Evolutionary conservation across 78 protist genomes (phyloP).

Genomic region (Dictyostelium firmibasis): DNA sequence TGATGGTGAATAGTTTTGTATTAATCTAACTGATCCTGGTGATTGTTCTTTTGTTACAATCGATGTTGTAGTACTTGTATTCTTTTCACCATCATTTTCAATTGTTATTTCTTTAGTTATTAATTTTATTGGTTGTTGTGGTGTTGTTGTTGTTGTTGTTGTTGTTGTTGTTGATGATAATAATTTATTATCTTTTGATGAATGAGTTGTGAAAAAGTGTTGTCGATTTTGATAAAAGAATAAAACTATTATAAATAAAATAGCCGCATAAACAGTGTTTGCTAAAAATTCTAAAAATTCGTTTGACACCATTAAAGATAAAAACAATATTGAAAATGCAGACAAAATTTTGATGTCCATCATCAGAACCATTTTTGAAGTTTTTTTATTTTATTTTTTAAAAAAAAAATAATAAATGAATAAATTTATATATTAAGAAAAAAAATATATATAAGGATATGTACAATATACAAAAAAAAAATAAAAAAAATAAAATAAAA

Average conservation of each 20-base stretch:
- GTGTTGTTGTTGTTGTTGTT: not conserved
- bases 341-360: conserved; percentile 3
- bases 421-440: not conserved
- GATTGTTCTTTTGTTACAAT: conserved; percentile 1
- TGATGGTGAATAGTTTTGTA: not conserved
- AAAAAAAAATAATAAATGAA: not conserved
- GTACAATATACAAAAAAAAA: not conserved
- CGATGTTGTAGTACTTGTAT: not conserved
- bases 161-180: not conserved
- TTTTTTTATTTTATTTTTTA: not conserved
- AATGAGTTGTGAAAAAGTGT: not conserved
- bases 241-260: conserved; percentile 21
- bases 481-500: not conserved
- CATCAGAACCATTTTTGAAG: not conserved
- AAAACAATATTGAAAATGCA: conserved; percentile 23
- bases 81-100: not conserved
- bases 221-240: conserved; percentile 69
- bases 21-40: not conserved
- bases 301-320: conserved; percentile 35
- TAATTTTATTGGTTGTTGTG: not conserved
- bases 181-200: not conserved
- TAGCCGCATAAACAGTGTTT: conserved; percentile 9
- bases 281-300: conserved; percentile 51
- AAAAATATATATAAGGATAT: too few species aligned
- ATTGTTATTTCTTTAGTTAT: conserved; percentile 1